Base-by-base conservation (phyloP, 495 filamentous ascomycete species). In the Talaromyces adpressus region DNA sequence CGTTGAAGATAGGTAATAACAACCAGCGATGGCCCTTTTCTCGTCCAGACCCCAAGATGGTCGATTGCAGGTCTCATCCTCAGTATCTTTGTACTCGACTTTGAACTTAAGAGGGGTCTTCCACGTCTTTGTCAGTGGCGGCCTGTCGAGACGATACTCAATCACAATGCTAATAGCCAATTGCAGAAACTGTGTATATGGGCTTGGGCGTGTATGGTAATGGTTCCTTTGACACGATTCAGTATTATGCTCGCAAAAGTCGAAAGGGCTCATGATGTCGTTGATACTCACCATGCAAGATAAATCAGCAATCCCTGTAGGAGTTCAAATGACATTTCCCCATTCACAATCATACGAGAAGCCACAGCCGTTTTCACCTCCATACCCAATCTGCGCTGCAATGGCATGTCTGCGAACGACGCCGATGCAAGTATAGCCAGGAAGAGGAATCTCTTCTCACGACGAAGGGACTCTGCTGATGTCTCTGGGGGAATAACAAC, bases 271-370 rank as follows among this genome's bases (percentile, higher is more conserved):
- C 30, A 9, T 32, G 30, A 32, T 32, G 30, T 32, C 0, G 30
- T 11, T 27, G 27, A 25, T 45, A 61, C 32, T 63, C 75, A 77
- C 70, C 73, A 82, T 9, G 79, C 81, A 18, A 83, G 65, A 52
- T 78, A 73, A 2, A 82, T 66, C 11, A 81, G 65, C 22, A 82
- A 71, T 16, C 81, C 78, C 68, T 81, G 75, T 11, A 84, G 73
- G 18, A 81, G 66, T 45, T 84, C 81, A 45, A 84, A 66, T 27
- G 76, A 81, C 18, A 77, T 68, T 51, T 82, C 77, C 6, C 74
- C 73, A 36, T 75, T 73, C 58, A 82, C 62, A 14, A 82, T 66
- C 70, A 84, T 77, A 23, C 73, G 72, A 27, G 77, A 72, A 23
- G 75, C 65, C 57, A 80, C 65, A 45, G 71, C 68, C 61, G 67